Evolutionary conservation across 1,284 basidiomycete species (phyloP).

Genomic region (Calocybe gambosa): DNA sequence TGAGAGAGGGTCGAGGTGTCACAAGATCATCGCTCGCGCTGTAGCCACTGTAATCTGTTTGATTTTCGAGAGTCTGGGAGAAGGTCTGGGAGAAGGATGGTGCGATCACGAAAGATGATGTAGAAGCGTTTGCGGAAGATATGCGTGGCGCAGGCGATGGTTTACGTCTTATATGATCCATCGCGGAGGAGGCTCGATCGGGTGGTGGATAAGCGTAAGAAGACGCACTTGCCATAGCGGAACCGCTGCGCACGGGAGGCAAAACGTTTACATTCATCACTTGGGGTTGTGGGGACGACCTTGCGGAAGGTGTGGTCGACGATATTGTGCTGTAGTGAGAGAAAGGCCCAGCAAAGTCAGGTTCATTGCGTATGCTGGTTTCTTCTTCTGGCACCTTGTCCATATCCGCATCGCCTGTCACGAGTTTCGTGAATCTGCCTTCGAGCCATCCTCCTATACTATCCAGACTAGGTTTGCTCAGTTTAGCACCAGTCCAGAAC

Average conservation of each 20-base stretch:
- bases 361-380: conserved; percentile 35
- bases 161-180: conserved; percentile 58
- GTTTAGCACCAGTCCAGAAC: conserved; percentile 79
- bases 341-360: conserved; percentile 74
- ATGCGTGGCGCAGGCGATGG: conserved; percentile 45
- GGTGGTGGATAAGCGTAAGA: conserved; percentile 42
- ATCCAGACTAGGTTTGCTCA: conserved; percentile 86
- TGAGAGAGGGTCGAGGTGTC: conserved; percentile 30
- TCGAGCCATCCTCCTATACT: conserved; percentile 92
- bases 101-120: conserved; percentile 41
- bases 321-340: conserved; percentile 94
- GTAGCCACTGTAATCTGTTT: conserved; percentile 25
- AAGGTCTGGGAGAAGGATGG: conserved; percentile 35
- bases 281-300: conserved; percentile 66
- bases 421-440: conserved; percentile 92
- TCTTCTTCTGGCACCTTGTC: conserved; percentile 35
- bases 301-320: conserved; percentile 65
- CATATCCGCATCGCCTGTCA: conserved; percentile 78
- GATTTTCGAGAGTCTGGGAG: conserved; percentile 28
- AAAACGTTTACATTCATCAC: conserved; percentile 39
- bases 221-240: conserved; percentile 53
- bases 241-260: conserved; percentile 54
- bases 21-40: conserved; percentile 27
- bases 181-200: conserved; percentile 70
- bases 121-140: conserved; percentile 47